phyloP scores from a whole-genome alignment of 345 rosid species.

The Euclidium syriacum region DNA sequence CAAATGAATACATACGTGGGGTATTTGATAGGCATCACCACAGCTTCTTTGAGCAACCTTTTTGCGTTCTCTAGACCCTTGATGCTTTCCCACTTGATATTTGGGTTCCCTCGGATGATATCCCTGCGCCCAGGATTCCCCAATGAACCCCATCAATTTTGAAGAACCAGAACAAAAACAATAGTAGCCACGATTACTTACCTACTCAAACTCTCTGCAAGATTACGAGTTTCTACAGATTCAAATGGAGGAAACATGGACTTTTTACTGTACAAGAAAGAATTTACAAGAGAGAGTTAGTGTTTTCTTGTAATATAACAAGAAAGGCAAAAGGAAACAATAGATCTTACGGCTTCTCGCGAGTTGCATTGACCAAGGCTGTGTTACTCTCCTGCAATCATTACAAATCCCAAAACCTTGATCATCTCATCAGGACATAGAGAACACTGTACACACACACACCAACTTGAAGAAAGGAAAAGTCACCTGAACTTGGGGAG shows the following conservation, averaged over 20 bases:
- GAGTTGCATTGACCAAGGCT: slow-evolving; percentile 36
- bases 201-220: slow-evolving; percentile 93
- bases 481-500: slow-evolving; percentile 58
- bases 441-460: too few species aligned
- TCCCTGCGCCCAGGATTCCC: slow-evolving; percentile 45
- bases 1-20: slow-evolving; percentile 61
- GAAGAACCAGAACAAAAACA: neutral
- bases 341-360: slow-evolving; percentile 55
- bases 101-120: slow-evolving; percentile 87
- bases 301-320: neutral
- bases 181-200: slow-evolving; percentile 16
- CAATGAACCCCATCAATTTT: neutral
- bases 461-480: neutral
- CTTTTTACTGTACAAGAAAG: slow-evolving; percentile 47
- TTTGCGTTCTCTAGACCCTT: slow-evolving; percentile 90
- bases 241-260: slow-evolving; percentile 87
- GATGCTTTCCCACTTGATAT: slow-evolving; percentile 93
- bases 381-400: slow-evolving; percentile 44
- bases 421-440: neutral
- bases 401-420: neutral
- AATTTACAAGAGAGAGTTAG: neutral
- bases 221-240: slow-evolving; percentile 71
- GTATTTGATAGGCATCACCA: slow-evolving; percentile 98
- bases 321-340: neutral
- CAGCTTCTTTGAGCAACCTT: slow-evolving; percentile 91